Evolutionary conservation across 108 stramenopile species (phyloP), one percentile per base, ranked within the genome.

Genomic region (Asterionellopsis glacialis): DNA sequence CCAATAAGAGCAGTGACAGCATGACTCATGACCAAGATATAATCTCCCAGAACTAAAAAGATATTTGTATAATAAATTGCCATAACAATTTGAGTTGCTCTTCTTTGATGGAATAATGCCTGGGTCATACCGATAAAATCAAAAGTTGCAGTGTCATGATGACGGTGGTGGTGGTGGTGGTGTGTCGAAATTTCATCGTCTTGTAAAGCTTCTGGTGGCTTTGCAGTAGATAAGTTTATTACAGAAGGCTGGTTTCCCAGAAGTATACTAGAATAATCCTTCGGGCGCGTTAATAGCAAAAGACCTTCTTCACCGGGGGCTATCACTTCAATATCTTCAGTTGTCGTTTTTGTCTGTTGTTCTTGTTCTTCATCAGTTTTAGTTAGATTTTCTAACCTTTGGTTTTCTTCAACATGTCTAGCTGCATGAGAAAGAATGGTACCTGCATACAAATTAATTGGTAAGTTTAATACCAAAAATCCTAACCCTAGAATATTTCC

Each of bases 11-110:
- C 82, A 19, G 69, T 42, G 2, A 88, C 81, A 9, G 86, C 69
- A 58, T 83, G 82, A 33, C 70, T 68, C 86, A 88, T 88, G 22
- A 88, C 86, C 14, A 87, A 61, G 42, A 82, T 82, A 63, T 84
- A 84, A 59, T 82, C 61, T 18, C 81, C 81, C 61, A 88, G 53
- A 4, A 88, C 86, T 51, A 88, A 55, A 70, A 84, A 88, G 6
- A 88, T 76, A 39, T 88, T 88, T 51, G 55, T 43, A 59, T 88
- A 88, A 51, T 75, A 88, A 11, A 82, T 65, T 11, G 64, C 12
- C 55, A 79, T 80, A 55, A 88, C 83, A 19, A 74, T 7, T 18
- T 41, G 33, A 14, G 76, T 67, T 14, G 51, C 39, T 44, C 9
- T 10, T 21, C 26, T 59, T 25, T 76, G 18, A 45, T 67, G 55